phyloP scores from a whole-genome alignment of 2,329 filamentous ascomycete species.

The Penicillium sp. region DNA sequence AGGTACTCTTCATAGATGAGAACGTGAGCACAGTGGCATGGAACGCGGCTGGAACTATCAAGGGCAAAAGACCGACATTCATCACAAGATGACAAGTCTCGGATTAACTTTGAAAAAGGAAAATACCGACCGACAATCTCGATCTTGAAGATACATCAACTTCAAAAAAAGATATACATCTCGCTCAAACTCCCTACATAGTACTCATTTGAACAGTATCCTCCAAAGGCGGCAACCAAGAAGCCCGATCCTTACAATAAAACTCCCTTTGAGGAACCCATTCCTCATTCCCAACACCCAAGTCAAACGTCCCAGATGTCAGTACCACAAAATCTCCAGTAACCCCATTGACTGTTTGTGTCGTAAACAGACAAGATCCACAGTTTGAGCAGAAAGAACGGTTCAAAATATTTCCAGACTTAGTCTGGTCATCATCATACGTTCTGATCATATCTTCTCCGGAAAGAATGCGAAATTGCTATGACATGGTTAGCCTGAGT shows the following conservation, averaged over 20 bases:
- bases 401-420: constrained; percentile 7
- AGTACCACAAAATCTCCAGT: background rate
- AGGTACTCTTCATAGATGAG: no score
- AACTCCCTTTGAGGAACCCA: background rate
- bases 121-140: no score
- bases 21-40: no score
- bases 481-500: background rate
- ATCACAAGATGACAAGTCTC: no score
- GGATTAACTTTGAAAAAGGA: no score
- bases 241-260: background rate
- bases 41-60: no score
- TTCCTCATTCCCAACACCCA: background rate
- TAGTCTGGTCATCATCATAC: constrained; percentile 13
- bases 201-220: background rate
- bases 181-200: background rate
- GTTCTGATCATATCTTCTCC: constrained; percentile 14
- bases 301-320: background rate
- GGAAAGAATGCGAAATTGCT: constrained; percentile 12
- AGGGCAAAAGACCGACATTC: no score
- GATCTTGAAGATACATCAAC: no score
- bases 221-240: background rate
- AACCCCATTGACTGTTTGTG: background rate
- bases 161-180: no score
- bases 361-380: constrained; percentile 14
- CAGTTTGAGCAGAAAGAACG: constrained; percentile 22